A percentile compares a stretch with the other conserved stretches of the same genome.
Evolutionary conservation across 1,284 basidiomycete genomes (phyloP).

Genomic region (Naganishia sp.): DNA sequence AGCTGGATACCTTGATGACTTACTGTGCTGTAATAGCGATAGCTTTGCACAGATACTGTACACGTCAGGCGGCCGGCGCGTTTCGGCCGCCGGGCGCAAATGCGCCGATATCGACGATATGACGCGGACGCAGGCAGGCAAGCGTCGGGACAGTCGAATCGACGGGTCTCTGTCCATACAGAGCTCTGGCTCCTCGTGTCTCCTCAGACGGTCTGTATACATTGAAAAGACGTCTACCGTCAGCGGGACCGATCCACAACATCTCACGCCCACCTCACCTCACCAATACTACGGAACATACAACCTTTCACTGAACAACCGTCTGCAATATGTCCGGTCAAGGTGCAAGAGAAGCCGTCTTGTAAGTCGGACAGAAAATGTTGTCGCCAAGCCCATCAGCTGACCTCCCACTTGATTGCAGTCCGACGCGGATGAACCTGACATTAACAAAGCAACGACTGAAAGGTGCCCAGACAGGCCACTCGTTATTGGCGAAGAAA

Average conservation of each 20-base stretch:
- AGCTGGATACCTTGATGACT: no score
- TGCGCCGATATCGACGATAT: not conserved
- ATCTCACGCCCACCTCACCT: no score
- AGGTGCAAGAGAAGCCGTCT: slow-evolving; percentile 85
- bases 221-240: no score
- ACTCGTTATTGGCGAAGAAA: slow-evolving; percentile 95
- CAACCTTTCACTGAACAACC: not conserved
- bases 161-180: not conserved
- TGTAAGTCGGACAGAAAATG: slow-evolving; percentile 54
- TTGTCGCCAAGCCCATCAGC: not conserved
- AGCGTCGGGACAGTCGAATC: not conserved
- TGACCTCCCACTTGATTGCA: slow-evolving; percentile 31
- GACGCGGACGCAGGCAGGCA: not conserved
- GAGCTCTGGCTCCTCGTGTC: no score
- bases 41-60: no score
- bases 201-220: no score
- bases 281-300: no score
- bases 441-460: slow-evolving; percentile 90
- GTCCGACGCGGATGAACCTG: slow-evolving; percentile 88
- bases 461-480: slow-evolving; percentile 96
- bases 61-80: no score
- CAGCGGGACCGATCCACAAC: no score
- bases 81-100: not conserved
- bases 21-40: no score
- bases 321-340: slow-evolving; percentile 72